Conservation (phyloP, 208 protist genomes). For the Angomonas deanei region DNA sequence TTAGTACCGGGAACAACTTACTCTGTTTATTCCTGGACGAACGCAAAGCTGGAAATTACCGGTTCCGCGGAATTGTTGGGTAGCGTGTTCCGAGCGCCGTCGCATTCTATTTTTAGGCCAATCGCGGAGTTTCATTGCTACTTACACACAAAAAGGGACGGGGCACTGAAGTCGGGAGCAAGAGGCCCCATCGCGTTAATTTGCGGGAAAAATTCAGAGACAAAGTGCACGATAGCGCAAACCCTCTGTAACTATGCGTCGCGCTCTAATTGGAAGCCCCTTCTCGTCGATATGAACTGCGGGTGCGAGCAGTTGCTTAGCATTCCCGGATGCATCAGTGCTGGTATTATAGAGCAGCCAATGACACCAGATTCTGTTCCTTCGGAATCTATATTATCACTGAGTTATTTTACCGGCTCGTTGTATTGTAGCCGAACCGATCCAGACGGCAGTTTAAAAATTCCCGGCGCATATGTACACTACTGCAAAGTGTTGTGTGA, state of each 20-base stretch:
- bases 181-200: constrained; percentile 63
- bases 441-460: constrained; percentile 26
- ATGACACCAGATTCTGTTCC: constrained; percentile 59
- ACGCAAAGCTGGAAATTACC: constrained; percentile 46
- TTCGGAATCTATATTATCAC: constrained; percentile 35
- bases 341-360: constrained; percentile 66
- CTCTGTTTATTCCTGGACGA: constrained; percentile 61
- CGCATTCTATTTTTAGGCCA: constrained; percentile 41
- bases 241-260: constrained; percentile 75
- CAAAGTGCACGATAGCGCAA: constrained; percentile 42
- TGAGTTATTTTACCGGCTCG: constrained; percentile 74
- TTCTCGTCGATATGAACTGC: constrained; percentile 71
- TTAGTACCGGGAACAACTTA: constrained; percentile 46
- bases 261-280: constrained; percentile 65
- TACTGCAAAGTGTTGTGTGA: constrained; percentile 39
- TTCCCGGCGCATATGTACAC: constrained; percentile 58
- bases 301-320: constrained; percentile 42
- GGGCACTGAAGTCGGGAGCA: constrained; percentile 27
- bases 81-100: constrained; percentile 41
- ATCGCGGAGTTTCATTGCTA: constrained; percentile 83
- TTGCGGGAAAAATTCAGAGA: constrained; percentile 45
- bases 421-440: constrained; percentile 44
- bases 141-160: constrained; percentile 41
- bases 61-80: constrained; percentile 54
- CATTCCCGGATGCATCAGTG: constrained; percentile 58